These are phyloP conservation scores for Euphorbia tirucalli DNA, from an alignment of 345 rosid species.

Conservation along the genomic window DNA sequence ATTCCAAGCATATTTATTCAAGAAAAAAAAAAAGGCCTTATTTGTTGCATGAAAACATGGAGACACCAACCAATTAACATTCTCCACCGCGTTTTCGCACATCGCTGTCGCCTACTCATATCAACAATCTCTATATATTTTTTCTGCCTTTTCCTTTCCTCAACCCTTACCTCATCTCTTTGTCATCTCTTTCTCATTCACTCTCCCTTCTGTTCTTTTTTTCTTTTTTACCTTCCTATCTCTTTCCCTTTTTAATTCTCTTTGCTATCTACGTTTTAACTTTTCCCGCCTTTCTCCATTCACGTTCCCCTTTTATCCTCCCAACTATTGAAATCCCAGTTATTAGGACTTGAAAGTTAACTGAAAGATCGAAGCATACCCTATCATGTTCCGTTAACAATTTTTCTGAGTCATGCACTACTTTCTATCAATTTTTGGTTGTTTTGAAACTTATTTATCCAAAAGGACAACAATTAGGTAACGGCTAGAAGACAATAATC, in stretches of 20 bases:
- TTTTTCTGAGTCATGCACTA: no score
- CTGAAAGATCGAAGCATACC: no score
- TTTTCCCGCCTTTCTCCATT: no score
- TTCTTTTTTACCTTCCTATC: not conserved
- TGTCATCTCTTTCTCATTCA: not conserved
- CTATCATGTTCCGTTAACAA: no score
- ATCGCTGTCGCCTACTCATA: slow-evolving; percentile 19
- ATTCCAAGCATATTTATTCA: slow-evolving; percentile 2
- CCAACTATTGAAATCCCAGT: no score
- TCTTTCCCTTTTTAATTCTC: not conserved
- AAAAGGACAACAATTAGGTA: no score
- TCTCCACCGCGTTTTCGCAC: slow-evolving; percentile 15
- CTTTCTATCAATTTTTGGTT: no score
- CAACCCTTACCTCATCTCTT: slow-evolving; percentile 12
- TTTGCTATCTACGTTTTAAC: no score
- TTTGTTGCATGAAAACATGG: slow-evolving; percentile 68
- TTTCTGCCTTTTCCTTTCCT: not conserved
- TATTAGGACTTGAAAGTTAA: no score
- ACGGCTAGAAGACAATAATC: no score
- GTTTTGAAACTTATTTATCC: no score
- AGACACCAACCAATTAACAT: slow-evolving; percentile 26
- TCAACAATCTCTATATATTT: not conserved
- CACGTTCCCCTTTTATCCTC: no score
- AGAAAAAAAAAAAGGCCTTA: slow-evolving; percentile 22
- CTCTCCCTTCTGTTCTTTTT: not conserved